Base-by-base conservation (phyloP, 2,329 filamentous ascomycete genomes). In the Fusarium falciforme region DNA sequence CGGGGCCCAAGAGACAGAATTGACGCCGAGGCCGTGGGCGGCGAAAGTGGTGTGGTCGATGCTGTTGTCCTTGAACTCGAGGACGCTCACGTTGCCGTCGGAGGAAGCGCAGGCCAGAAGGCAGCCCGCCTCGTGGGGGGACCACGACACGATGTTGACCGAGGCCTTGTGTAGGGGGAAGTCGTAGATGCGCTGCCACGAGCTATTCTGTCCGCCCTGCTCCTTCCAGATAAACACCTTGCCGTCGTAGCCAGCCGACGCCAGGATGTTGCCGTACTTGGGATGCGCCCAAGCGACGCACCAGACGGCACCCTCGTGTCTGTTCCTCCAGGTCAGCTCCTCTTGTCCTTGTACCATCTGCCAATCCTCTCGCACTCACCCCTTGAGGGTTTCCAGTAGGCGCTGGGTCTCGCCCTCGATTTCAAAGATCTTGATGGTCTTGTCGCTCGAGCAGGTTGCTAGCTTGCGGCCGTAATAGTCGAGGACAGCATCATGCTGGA, bases 211-310 rank as follows among this genome's bases (percentile, higher is more conserved):
- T 63, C 77, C 76, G n/a, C 80, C 80, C 83, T 95, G 93, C 85
- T 99, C 96, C 83, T 95, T 94, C 95, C 96, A 99, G 88, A 99
- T 97, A 83, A 98, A 92, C 76, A 99, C 96, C 85, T 98, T 98
- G 84, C 96, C 96, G 84, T 99, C 96, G 86, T 98, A 99, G 76
- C 94, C 94, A 61, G 95, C 94, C 72, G 94, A 97, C 65, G 96
- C 96, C 70, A 99, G 92, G 81, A 99, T 98, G 83, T 96, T 98
- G 86, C 96, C 96, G 84, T 97, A 98, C 83, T 99, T 98, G 73
- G 96, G 96, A 82, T 99, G 96, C 58, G 96, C 95, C 96, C 96
- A 99, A 78, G 95, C 93, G 68, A 98, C 94, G 83, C 94, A 97
- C 96, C 96, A 99, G 68, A 99, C 96, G 38, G 96, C 95, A 73